phyloP scores from a whole-genome alignment of 2,329 filamentous ascomycete species.

The Dichotomopilus funicola region DNA sequence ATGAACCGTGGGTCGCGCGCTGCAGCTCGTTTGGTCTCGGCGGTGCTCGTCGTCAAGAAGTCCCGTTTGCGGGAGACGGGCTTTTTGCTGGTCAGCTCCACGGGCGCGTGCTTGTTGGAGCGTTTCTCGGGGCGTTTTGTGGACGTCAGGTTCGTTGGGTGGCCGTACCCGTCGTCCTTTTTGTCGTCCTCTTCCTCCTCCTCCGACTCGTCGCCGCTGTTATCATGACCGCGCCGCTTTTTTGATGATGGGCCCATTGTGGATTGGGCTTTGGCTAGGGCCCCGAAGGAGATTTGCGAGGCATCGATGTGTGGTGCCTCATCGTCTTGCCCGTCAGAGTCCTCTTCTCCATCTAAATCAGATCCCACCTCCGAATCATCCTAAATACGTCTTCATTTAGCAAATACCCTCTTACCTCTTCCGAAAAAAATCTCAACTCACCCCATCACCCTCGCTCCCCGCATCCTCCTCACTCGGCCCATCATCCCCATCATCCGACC shows the following conservation, averaged over 20 bases:
- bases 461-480: constrained; percentile 15
- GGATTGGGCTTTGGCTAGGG: constrained; percentile 80
- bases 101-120: constrained; percentile 81
- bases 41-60: constrained; percentile 55
- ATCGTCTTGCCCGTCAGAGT: constrained; percentile 21
- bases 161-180: constrained; percentile 31
- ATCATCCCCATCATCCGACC: constrained; percentile 14
- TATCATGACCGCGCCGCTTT: constrained; percentile 28
- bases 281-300: constrained; percentile 73
- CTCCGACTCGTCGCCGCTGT: too few relatives aligned
- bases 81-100: constrained; percentile 72
- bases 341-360: constrained; percentile 14
- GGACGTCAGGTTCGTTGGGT: constrained; percentile 24
- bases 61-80: constrained; percentile 76
- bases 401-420: constrained; percentile 1
- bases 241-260: constrained; percentile 43
- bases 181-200: neutral
- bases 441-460: constrained; percentile 10
- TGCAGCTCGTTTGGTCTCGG: constrained; percentile 49
- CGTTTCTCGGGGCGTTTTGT: constrained; percentile 35
- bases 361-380: constrained; percentile 11
- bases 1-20: constrained; percentile 86
- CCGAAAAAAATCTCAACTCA: neutral
- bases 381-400: constrained; percentile 6
- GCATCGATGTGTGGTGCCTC: constrained; percentile 35